Percentiles rank a stretch among this genome's conserved stretches.
Conservation (phyloP, 805 yeast species). For the Saturnispora dispora region DNA sequence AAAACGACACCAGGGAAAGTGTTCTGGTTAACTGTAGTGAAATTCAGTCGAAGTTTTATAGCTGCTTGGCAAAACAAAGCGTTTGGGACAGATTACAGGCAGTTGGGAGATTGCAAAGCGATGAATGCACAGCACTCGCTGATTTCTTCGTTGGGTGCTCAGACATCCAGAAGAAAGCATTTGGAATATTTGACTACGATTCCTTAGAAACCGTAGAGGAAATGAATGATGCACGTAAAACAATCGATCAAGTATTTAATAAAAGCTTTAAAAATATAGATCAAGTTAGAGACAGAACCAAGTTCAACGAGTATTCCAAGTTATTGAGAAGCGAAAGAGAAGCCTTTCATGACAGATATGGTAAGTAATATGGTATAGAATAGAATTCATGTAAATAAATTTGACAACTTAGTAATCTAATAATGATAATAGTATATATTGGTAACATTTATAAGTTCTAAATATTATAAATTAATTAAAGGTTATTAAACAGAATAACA, state of each 20-base stretch:
- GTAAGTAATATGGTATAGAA: constrained; percentile 15
- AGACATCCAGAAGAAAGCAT: constrained; percentile 25
- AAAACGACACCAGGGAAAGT: constrained; percentile 22
- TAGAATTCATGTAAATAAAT: not conserved
- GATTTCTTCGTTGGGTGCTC: constrained; percentile 26
- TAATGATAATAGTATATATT: not conserved
- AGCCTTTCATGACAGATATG: constrained; percentile 20
- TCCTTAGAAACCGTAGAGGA: constrained; percentile 23
- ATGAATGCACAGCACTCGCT: constrained; percentile 21
- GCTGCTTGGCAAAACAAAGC: constrained; percentile 20
- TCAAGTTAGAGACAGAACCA: constrained; percentile 22
- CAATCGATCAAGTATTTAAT: constrained; percentile 24
- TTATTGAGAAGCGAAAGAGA: constrained; percentile 25
- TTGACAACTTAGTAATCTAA: not conserved
- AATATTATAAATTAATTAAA: not conserved
- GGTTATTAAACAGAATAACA: not conserved
- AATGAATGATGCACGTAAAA: constrained; percentile 21
- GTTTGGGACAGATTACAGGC: constrained; percentile 13
- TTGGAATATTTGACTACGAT: constrained; percentile 26
- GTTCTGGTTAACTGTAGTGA: constrained; percentile 29
- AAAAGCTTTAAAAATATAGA: constrained; percentile 19
- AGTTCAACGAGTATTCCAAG: constrained; percentile 17
- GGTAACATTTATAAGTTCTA: not conserved
- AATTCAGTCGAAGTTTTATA: constrained; percentile 21
- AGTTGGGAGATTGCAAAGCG: constrained; percentile 14